Evolutionary conservation across 345 rosid genomes (phyloP).

Genomic region (Populus euphratica): DNA sequence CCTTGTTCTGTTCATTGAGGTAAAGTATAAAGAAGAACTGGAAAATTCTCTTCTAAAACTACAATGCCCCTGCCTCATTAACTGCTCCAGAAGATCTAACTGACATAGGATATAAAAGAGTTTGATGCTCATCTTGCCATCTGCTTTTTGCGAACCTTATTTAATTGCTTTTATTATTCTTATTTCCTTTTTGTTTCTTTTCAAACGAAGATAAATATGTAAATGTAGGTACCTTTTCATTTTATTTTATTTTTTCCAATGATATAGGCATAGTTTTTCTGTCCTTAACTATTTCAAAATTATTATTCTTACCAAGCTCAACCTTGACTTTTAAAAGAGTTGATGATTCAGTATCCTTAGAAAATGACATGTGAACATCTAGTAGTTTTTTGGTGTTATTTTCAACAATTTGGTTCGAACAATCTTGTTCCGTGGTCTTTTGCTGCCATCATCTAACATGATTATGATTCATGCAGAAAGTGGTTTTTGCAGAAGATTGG

Average conservation of each 20-base stretch:
- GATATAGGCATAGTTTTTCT: neutral
- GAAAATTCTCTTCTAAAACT: neutral
- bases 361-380: neutral
- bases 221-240: neutral
- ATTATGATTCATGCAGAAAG: conserved; percentile 56
- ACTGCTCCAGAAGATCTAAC: neutral
- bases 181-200: no score
- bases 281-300: no score
- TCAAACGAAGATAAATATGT: neutral
- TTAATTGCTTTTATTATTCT: neutral
- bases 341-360: neutral
- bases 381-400: neutral
- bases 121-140: neutral
- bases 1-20: neutral
- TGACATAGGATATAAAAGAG: neutral
- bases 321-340: neutral
- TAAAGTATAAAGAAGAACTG: neutral
- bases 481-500: conserved; percentile 95
- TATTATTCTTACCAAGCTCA: neutral
- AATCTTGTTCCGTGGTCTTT: neutral
- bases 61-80: neutral
- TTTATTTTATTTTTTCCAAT: no score
- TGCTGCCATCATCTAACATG: conserved; percentile 14
- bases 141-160: neutral
- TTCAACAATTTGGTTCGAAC: neutral